These are phyloP conservation scores for Trichosporon asahii DNA, from an alignment of 1,284 basidiomycete genomes.

Conservation along the genomic window DNA sequence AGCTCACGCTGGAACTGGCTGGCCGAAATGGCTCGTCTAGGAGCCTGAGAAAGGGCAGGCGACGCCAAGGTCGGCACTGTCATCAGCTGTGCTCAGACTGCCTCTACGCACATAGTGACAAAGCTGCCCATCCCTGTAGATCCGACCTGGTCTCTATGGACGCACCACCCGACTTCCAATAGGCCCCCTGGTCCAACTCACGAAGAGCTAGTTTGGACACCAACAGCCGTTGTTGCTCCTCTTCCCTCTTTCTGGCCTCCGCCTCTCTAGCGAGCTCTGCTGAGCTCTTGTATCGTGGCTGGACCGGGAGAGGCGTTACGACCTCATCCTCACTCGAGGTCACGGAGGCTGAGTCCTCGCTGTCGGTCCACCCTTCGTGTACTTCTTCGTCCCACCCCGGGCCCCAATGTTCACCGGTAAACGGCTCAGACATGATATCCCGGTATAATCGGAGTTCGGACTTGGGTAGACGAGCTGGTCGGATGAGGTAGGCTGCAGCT, in stretches of 20 bases:
- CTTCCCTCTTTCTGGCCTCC: conserved; percentile 17
- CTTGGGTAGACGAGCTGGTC: conserved; percentile 21
- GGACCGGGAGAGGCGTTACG: conserved; percentile 17
- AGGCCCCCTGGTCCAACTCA: conserved; percentile 25
- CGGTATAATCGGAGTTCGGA: conserved; percentile 35
- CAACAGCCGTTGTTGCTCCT: conserved; percentile 20
- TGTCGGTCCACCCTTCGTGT: conserved; percentile 41
- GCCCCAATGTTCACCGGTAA: conserved; percentile 35
- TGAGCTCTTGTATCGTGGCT: not conserved
- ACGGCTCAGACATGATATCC: conserved; percentile 45
- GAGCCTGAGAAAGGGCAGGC: not conserved
- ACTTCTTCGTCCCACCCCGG: conserved; percentile 41
- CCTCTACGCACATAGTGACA: conserved; percentile 31
- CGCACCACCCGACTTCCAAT: conserved; percentile 34
- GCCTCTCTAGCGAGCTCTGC: conserved; percentile 13
- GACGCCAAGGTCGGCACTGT: conserved; percentile 18
- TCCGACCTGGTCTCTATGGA: conserved; percentile 15
- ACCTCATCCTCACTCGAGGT: conserved; percentile 27
- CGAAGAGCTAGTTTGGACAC: conserved; percentile 25
- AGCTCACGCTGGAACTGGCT: conserved; percentile 42
- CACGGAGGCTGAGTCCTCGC: conserved; percentile 19
- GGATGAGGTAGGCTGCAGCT: conserved; percentile 31
- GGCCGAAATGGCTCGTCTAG: conserved; percentile 28
- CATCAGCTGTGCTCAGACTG: not conserved
- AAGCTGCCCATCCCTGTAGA: conserved; percentile 35